phyloP scores from a whole-genome alignment of 768 basidiomycete genomes.

The Imleria badia region DNA sequence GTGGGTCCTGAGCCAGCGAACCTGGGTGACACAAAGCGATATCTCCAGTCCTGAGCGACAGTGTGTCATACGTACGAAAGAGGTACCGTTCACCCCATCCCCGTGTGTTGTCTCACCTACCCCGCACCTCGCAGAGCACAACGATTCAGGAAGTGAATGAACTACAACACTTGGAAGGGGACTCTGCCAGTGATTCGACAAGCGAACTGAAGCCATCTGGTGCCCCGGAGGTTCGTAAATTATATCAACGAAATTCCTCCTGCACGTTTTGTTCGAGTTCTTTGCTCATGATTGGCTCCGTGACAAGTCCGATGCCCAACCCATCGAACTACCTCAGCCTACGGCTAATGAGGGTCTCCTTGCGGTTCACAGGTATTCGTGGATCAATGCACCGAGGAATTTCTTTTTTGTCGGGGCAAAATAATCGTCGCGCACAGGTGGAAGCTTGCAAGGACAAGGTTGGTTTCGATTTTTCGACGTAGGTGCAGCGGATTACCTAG shows the following conservation, averaged over 20 bases:
- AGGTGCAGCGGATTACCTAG: not conserved
- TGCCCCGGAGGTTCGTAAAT: no score
- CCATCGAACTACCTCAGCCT: not conserved
- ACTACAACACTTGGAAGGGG: no score
- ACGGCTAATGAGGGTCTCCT: not conserved
- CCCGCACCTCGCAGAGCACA: conserved; percentile 43
- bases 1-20: no score
- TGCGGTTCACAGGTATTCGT: not conserved
- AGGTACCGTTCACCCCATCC: conserved; percentile 28
- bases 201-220: no score
- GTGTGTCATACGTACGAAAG: conserved; percentile 67
- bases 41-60: no score
- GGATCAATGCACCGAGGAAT: not conserved
- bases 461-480: not conserved
- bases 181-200: no score
- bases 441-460: not conserved
- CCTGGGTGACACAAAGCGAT: no score
- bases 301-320: not conserved
- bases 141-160: conserved; percentile 46
- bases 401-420: not conserved
- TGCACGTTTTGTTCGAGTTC: not conserved
- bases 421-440: not conserved
- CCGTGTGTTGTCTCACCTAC: not conserved
- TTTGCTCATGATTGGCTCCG: not conserved
- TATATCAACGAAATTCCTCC: no score